Evolutionary conservation across 148 eudicot species (phyloP).

Genomic region (Silene conica): DNA sequence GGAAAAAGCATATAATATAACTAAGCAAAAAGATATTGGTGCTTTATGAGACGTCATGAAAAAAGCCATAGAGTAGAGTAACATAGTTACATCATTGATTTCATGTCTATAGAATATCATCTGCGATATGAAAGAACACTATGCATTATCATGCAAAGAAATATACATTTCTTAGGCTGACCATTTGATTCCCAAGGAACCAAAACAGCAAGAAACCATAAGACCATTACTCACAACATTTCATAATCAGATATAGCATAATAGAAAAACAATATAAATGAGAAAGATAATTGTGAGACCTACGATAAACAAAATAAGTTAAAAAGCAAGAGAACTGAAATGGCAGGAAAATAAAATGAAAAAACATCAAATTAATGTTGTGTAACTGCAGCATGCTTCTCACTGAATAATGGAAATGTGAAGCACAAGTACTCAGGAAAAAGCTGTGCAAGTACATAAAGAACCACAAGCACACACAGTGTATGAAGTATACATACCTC

Average conservation of each 20-base stretch:
- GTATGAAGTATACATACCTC: conserved; percentile 43
- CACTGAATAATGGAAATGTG: background rate
- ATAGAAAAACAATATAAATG: background rate
- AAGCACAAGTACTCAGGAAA: background rate
- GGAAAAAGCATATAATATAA: background rate
- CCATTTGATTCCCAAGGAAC: background rate
- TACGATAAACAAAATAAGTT: background rate
- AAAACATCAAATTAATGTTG: background rate
- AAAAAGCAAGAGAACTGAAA: background rate
- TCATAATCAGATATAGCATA: conserved; percentile 2
- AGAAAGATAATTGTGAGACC: background rate
- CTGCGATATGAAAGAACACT: background rate
- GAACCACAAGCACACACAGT: background rate
- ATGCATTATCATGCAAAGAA: background rate
- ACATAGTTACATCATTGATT: background rate
- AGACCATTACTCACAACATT: background rate
- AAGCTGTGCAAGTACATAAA: background rate
- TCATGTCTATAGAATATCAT: conserved; percentile 1
- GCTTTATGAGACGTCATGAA: background rate
- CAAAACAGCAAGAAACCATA: background rate
- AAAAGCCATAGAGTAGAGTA: background rate
- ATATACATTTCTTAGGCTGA: background rate
- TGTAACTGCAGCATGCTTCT: background rate
- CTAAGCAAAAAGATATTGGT: background rate
- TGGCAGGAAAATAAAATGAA: background rate